Base-by-base conservation (phyloP, 495 filamentous ascomycete genomes). In the Penicillium paxilli region DNA sequence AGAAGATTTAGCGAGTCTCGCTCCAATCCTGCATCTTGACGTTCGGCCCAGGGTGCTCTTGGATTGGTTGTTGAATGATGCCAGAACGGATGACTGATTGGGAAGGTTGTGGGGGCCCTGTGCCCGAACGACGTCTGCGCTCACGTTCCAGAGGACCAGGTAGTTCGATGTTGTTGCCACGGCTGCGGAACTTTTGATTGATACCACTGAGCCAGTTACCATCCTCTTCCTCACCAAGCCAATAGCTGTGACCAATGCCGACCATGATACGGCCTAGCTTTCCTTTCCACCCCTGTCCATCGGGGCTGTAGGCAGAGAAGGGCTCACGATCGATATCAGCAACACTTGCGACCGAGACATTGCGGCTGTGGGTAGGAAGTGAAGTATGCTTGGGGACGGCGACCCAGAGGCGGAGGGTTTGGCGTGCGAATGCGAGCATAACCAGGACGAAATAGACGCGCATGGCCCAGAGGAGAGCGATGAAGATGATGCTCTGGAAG, bases 401-500 rank as follows among this genome's bases (percentile, higher is more conserved):
- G 37, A 81, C 65, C 59, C 79, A 78, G 28, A 76, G 58, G 23
- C 88, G 81, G 41, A 96, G 70, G 10, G 88, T 82, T 51, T 83
- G 76, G 45, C 91, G 81, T 11, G 92, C 90, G 65, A 87, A 92
- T 16, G 90, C 84, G 62, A 92, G 81, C 66, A 95, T 81, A 37
- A 96, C 80, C 21, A 96, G 75, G 41, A 86, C 79, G 58, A 91
- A 90, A 68, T 96, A 96, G 11, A 86, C 52, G 21, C 92, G 77
- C 11, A 96, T 64, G 2, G 80, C 67, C 82, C 88, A 94, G 28
- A 96, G 78, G 7, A 79, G 60, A 5, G 80, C 78, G 54, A 95
- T 87, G 44, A 93, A 80, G 2, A 85, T 67, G 59, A 96, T 84
- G 65, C 87, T 90, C 42, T 86, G 82, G 49, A 91, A 82, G 63